Evolutionary conservation across 1,284 basidiomycete genomes (phyloP).

Genomic region (Pseudozyma tsukubaensis): DNA sequence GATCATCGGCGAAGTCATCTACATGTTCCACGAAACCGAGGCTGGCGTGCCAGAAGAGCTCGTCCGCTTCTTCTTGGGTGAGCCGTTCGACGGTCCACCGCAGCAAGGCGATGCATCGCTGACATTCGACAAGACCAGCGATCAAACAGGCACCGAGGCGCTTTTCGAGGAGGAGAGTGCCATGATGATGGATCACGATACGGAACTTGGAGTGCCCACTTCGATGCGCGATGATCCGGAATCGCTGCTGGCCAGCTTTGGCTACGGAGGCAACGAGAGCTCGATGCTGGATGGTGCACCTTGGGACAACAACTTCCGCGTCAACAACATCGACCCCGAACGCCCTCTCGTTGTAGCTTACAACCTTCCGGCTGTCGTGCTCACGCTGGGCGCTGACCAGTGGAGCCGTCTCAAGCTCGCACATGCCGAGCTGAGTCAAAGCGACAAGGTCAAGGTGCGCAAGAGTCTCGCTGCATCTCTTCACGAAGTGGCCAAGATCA

Average conservation of each 20-base stretch:
- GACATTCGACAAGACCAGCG: conserved; percentile 50
- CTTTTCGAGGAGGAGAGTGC: conserved; percentile 41
- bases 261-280: conserved; percentile 43
- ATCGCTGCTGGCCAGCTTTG: conserved; percentile 48
- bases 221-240: conserved; percentile 30
- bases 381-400: conserved; percentile 80
- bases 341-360: conserved; percentile 89
- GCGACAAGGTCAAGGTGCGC: conserved; percentile 74
- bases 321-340: conserved; percentile 72
- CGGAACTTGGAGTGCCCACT: conserved; percentile 18
- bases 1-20: conserved; percentile 88
- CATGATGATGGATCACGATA: conserved; percentile 34
- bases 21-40: conserved; percentile 79
- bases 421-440: conserved; percentile 77
- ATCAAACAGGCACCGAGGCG: conserved; percentile 41
- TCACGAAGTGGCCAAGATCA: conserved; percentile 87
- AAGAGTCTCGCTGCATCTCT: conserved; percentile 85
- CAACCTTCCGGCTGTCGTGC: conserved; percentile 90
- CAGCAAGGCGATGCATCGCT: conserved; percentile 46
- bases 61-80: conserved; percentile 80
- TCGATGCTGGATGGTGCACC: conserved; percentile 36
- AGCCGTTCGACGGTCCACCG: conserved; percentile 65
- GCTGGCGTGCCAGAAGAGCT: conserved; percentile 78
- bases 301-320: conserved; percentile 47
- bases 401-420: conserved; percentile 82